Evolutionary conservation across 331 rosid species (phyloP).

Genomic region (Rhamnella rubrinervis): DNA sequence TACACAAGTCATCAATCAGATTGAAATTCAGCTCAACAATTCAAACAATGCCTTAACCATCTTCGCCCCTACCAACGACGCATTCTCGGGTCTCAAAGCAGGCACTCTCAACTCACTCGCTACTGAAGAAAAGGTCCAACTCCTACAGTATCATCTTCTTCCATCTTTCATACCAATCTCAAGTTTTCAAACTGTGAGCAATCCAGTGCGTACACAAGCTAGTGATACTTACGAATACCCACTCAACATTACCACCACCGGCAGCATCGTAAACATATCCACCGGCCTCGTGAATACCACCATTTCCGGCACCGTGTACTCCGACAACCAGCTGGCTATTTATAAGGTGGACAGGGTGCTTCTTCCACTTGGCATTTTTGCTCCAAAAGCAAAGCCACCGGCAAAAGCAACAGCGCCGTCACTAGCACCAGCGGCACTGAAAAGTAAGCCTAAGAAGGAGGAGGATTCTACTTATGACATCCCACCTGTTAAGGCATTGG

Average conservation of each 20-base stretch:
- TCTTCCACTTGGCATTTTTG: conserved; percentile 65
- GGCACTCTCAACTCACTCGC: conserved; percentile 67
- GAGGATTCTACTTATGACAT: background rate
- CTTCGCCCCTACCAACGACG: conserved; percentile 70
- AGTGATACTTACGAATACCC: conserved; percentile 63
- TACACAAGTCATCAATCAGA: conserved; percentile 64
- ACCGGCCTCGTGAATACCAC: conserved; percentile 77
- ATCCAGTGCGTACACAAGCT: conserved; percentile 81
- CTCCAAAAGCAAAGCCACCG: conserved; percentile 43
- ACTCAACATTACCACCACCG: conserved; percentile 68
- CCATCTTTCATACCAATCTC: conserved; percentile 57
- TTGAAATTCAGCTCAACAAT: conserved; percentile 59
- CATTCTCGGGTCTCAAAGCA: conserved; percentile 60
- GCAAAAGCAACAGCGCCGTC: conserved; percentile 68
- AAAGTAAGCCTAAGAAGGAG: conserved; percentile 49
- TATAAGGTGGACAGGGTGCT: conserved; percentile 79
- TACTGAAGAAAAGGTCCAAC: conserved; percentile 65
- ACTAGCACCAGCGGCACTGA: no score
- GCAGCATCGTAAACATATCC: conserved; percentile 66
- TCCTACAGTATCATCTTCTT: conserved; percentile 71
- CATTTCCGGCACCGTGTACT: conserved; percentile 62
- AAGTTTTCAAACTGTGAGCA: conserved; percentile 78
- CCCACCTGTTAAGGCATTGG: conserved; percentile 23
- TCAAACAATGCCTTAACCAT: conserved; percentile 56
- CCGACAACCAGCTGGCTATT: conserved; percentile 74